Evolutionary conservation across 148 eudicot genomes (phyloP).

Genomic region (Fagopyrum tataricum): DNA sequence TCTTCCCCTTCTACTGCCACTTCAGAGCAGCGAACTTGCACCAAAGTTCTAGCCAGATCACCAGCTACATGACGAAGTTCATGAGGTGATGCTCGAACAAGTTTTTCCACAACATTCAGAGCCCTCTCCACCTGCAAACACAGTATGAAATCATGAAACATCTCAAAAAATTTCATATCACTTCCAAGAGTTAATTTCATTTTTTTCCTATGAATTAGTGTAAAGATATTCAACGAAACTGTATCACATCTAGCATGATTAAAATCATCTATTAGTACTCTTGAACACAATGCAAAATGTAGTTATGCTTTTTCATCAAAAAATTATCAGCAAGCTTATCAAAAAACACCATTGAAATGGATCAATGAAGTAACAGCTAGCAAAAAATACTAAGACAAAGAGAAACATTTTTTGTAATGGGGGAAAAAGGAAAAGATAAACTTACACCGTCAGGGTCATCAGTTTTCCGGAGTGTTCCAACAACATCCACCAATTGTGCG

Average conservation of each 20-base stretch:
- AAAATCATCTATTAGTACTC: neutral
- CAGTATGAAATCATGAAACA: neutral
- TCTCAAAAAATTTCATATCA: neutral
- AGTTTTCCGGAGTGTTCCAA: slow-evolving; percentile 81
- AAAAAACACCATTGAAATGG: neutral
- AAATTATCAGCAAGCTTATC: neutral
- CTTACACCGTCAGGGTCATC: slow-evolving; percentile 93
- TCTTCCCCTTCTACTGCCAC: slow-evolving; percentile 74
- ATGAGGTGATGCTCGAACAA: slow-evolving; percentile 88
- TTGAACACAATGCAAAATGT: neutral
- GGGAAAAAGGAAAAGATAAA: neutral
- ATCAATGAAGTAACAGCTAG: neutral
- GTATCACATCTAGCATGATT: neutral
- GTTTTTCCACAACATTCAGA: slow-evolving; percentile 83
- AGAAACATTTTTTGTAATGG: neutral
- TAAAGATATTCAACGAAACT: neutral
- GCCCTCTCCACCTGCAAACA: slow-evolving; percentile 70
- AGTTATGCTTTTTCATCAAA: neutral
- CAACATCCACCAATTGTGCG: slow-evolving; percentile 80
- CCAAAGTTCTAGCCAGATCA: slow-evolving; percentile 67
- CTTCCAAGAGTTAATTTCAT: neutral
- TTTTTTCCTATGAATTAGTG: neutral
- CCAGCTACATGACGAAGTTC: slow-evolving; percentile 62
- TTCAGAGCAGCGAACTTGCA: slow-evolving; percentile 81
- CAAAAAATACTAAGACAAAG: neutral